Conservation (phyloP, 139 green algal genomes). For the Coelastrella sp. region DNA sequence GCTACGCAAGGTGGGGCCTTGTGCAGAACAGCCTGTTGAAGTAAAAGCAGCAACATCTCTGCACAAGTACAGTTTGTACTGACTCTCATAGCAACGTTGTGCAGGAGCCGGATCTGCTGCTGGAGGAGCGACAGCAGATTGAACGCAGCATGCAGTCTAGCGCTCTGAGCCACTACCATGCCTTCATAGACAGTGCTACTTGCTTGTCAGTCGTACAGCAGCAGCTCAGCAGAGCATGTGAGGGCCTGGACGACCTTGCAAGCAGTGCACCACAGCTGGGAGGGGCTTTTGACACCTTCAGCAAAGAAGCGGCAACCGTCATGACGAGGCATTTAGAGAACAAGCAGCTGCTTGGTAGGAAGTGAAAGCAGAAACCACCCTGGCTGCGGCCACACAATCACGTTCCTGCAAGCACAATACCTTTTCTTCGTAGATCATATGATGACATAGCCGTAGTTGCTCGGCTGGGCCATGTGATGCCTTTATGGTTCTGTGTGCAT, state of each 20-base stretch:
- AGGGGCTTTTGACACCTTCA: slow-evolving; percentile 71
- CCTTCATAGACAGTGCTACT: slow-evolving; percentile 63
- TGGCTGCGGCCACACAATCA: no score
- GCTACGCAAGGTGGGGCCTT: slow-evolving; percentile 86
- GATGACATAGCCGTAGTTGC: no score
- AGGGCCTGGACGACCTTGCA: slow-evolving; percentile 57
- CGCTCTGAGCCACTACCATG: slow-evolving; percentile 62
- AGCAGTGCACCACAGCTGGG: slow-evolving; percentile 76
- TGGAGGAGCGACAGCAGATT: slow-evolving; percentile 83
- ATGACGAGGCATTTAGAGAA: slow-evolving; percentile 67
- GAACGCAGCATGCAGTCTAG: slow-evolving; percentile 65
- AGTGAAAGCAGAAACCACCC: no score
- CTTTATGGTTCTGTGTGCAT: no score
- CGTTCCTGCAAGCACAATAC: no score
- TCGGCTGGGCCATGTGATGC: no score
- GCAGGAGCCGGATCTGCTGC: slow-evolving; percentile 92
- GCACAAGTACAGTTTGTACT: not conserved
- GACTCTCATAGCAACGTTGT: not conserved
- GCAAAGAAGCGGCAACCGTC: slow-evolving; percentile 55
- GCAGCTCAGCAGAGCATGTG: slow-evolving; percentile 56
- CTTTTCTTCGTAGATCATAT: no score
- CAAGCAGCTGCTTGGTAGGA: slow-evolving; percentile 81
- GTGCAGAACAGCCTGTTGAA: not conserved
- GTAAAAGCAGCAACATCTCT: no score
- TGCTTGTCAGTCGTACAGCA: slow-evolving; percentile 58